These are phyloP conservation scores for Lactarius deliciosus DNA, from an alignment of 768 basidiomycete species.

Conservation along the genomic window DNA sequence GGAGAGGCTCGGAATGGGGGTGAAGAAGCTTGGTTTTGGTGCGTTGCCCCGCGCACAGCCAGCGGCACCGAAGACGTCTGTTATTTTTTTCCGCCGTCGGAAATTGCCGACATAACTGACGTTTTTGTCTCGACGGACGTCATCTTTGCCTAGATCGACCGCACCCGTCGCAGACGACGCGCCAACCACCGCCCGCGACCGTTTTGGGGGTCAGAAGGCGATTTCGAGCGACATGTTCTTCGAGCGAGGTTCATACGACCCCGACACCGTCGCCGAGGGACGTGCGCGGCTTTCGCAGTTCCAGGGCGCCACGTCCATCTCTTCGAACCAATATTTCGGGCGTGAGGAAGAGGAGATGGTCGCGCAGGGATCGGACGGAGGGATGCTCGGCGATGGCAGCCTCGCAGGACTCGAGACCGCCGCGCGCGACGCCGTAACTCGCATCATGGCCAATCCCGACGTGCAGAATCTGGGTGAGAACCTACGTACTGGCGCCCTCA, in stretches of 20 bases:
- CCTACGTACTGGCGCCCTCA: constrained; percentile 76
- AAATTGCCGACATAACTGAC: neutral
- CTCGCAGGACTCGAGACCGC: constrained; percentile 58
- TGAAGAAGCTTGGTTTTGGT: constrained; percentile 82
- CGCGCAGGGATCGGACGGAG: constrained; percentile 52
- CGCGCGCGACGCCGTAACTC: constrained; percentile 72
- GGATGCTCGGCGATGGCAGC: constrained; percentile 48
- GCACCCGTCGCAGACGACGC: constrained; percentile 50
- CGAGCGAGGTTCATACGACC: constrained; percentile 85
- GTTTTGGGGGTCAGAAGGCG: constrained; percentile 89
- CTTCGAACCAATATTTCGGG: constrained; percentile 95
- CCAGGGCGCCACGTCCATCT: constrained; percentile 90
- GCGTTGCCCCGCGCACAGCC: constrained; percentile 66
- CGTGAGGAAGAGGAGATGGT: constrained; percentile 67
- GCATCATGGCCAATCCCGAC: constrained; percentile 80
- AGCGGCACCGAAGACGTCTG: constrained; percentile 39
- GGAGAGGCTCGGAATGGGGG: constrained; percentile 63
- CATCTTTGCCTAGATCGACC: constrained; percentile 20
- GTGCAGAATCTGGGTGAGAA: constrained; percentile 83
- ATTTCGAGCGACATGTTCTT: constrained; percentile 99
- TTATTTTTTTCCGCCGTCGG: constrained; percentile 1
- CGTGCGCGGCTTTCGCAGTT: constrained; percentile 79
- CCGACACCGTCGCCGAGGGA: constrained; percentile 66
- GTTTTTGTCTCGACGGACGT: neutral
- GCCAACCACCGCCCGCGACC: constrained; percentile 81